These are phyloP conservation scores for Drosera spatulata DNA, from an alignment of 179 eudicot species.

Conservation along the genomic window DNA sequence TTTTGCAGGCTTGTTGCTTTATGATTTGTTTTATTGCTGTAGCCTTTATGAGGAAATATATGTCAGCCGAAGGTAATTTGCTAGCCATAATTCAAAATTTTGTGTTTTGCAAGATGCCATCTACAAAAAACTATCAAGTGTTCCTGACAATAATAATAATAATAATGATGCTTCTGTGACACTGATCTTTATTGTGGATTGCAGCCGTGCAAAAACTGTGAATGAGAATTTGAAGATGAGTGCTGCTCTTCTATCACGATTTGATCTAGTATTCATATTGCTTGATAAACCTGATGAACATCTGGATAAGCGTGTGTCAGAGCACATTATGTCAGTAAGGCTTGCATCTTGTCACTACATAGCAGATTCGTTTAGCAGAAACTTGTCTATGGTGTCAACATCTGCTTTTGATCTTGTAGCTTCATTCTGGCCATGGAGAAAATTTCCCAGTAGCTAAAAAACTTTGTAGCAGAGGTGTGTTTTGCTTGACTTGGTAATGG, in stretches of 20 bases:
- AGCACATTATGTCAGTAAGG: conserved; percentile 97
- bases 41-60: no score
- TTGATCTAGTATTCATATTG: conserved; percentile 93
- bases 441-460: conserved; percentile 56
- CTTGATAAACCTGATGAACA: conserved; percentile 91
- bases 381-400: background rate
- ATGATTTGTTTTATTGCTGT: no score
- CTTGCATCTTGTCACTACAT: conserved; percentile 1
- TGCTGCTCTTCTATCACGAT: conserved; percentile 85
- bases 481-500: conserved; percentile 7
- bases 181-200: background rate
- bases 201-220: conserved; percentile 98
- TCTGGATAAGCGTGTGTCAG: conserved; percentile 86
- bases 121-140: no score
- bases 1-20: no score
- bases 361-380: background rate
- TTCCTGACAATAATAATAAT: no score
- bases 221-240: conserved; percentile 97
- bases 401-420: conserved; percentile 40
- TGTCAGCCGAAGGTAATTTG: no score
- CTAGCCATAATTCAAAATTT: no score
- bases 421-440: conserved; percentile 67
- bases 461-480: conserved; percentile 37
- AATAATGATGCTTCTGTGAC: no score
- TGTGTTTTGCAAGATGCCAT: no score